These are phyloP conservation scores for Verticillium klebahnii DNA, from an alignment of 2,329 filamentous ascomycete species.

Conservation along the genomic window DNA sequence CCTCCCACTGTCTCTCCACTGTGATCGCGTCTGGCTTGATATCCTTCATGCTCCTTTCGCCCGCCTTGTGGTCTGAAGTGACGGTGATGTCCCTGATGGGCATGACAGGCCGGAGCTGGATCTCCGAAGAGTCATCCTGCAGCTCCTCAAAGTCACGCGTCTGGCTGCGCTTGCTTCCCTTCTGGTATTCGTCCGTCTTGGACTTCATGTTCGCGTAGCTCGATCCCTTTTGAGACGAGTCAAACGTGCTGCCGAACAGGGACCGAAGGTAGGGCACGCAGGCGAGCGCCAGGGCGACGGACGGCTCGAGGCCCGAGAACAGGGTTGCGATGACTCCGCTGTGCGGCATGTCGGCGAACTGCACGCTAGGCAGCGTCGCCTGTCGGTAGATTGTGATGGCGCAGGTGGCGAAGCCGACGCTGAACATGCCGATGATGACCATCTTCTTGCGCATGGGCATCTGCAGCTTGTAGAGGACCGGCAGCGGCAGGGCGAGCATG, in stretches of 20 bases:
- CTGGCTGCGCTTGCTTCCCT: not conserved
- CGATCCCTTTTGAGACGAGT: not conserved
- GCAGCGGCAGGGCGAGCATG: conserved; percentile 24
- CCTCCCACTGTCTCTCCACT: conserved; percentile 1
- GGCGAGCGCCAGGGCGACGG: conserved; percentile 1
- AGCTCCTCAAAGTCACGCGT: not conserved
- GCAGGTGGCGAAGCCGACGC: conserved; percentile 16
- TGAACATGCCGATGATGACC: conserved; percentile 22
- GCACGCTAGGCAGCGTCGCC: not conserved
- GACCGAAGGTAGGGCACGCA: conserved; percentile 1
- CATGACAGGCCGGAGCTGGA: conserved; percentile 1
- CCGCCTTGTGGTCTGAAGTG: not conserved
- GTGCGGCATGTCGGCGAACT: conserved; percentile 1
- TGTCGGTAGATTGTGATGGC: conserved; percentile 2
- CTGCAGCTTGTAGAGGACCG: conserved; percentile 24
- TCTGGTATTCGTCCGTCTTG: not conserved
- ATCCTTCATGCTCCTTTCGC: not conserved
- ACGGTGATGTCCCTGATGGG: not conserved
- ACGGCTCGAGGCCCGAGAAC: not conserved
- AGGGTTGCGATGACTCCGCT: conserved; percentile 1
- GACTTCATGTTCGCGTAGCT: not conserved
- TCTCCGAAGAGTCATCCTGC: not conserved
- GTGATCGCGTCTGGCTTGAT: not conserved
- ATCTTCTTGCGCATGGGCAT: conserved; percentile 24
- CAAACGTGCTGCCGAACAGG: not conserved